phyloP scores from a whole-genome alignment of 2,329 filamentous ascomycete genomes.

The Alternaria postmessia region DNA sequence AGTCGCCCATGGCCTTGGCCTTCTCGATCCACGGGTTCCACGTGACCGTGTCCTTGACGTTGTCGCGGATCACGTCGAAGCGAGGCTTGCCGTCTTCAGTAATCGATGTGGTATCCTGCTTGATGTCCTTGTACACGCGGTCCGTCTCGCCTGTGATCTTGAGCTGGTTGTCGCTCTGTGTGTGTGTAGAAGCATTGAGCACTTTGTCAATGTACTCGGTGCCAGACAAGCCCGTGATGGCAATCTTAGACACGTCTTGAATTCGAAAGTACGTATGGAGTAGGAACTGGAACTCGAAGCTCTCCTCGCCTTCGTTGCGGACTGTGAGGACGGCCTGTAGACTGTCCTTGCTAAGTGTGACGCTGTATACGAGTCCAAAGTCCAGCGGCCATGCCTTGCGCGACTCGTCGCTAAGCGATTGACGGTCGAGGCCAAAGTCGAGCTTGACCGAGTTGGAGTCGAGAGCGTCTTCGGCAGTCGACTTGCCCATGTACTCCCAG shows the following conservation, averaged over 20 bases:
- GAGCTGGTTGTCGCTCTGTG: conserved; percentile 70
- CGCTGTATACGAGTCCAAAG: conserved; percentile 92
- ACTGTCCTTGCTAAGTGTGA: conserved; percentile 78
- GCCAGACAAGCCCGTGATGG: conserved; percentile 77
- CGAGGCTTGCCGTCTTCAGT: conserved; percentile 68
- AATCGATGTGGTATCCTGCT: conserved; percentile 70
- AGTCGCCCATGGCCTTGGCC: conserved; percentile 82
- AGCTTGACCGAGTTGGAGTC: conserved; percentile 76
- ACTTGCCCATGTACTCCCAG: conserved; percentile 96
- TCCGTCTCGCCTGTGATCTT: conserved; percentile 82
- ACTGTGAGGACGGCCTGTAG: conserved; percentile 85
- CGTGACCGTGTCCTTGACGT: conserved; percentile 85
- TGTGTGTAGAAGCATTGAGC: conserved; percentile 67
- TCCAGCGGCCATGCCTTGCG: conserved; percentile 82
- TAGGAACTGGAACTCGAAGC: conserved; percentile 91
- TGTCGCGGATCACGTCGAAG: conserved; percentile 82
- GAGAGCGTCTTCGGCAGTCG: conserved; percentile 68
- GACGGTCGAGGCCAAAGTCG: conserved; percentile 87
- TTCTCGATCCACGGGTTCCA: conserved; percentile 98
- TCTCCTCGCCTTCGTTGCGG: conserved; percentile 81
- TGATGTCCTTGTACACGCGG: conserved; percentile 78
- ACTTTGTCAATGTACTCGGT: conserved; percentile 87
- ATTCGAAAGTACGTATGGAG: conserved; percentile 90
- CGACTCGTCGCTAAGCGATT: conserved; percentile 72
- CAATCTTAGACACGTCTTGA: conserved; percentile 79